Conservation (phyloP, 495 filamentous ascomycete genomes). For the Neurospora intermedia region DNA sequence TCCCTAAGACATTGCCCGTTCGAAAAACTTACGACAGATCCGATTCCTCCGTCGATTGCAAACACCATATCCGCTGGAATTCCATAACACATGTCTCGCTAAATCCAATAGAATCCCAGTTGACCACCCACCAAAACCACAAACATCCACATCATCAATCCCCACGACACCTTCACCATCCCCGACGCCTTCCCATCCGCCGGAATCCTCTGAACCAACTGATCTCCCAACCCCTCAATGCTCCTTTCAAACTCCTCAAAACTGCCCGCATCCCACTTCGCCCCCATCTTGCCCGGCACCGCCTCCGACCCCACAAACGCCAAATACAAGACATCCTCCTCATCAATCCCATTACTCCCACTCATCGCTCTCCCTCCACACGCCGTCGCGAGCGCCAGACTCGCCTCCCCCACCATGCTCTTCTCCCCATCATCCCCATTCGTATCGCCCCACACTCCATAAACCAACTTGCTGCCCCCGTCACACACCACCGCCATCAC, state of each 20-base stretch:
- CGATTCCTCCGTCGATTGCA: neutral
- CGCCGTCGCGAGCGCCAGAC: conserved; percentile 44
- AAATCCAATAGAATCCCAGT: neutral
- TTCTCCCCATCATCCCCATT: conserved; percentile 40
- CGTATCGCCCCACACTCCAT: conserved; percentile 57
- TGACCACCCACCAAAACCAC: neutral
- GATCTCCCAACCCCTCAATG: conserved; percentile 37
- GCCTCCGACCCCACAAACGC: conserved; percentile 41
- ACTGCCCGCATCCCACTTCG: conserved; percentile 37
- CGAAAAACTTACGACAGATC: neutral
- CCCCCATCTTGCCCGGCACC: conserved; percentile 34
- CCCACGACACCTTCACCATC: neutral
- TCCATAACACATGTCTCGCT: neutral
- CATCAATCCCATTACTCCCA: conserved; percentile 40
- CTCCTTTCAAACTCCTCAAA: conserved; percentile 37
- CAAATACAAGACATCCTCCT: conserved; percentile 42
- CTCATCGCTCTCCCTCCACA: conserved; percentile 39
- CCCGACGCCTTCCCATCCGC: neutral
- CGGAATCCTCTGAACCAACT: conserved; percentile 15
- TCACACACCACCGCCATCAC: conserved; percentile 55
- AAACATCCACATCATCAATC: neutral
- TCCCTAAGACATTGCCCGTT: neutral
- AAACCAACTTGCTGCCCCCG: conserved; percentile 41
- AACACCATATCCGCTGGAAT: neutral
- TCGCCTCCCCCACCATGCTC: conserved; percentile 44